Percentiles rank a stretch among this genome's conserved stretches.
Conservation (phyloP, 257 asterid species). For the Solanum ahanhuiri region DNA sequence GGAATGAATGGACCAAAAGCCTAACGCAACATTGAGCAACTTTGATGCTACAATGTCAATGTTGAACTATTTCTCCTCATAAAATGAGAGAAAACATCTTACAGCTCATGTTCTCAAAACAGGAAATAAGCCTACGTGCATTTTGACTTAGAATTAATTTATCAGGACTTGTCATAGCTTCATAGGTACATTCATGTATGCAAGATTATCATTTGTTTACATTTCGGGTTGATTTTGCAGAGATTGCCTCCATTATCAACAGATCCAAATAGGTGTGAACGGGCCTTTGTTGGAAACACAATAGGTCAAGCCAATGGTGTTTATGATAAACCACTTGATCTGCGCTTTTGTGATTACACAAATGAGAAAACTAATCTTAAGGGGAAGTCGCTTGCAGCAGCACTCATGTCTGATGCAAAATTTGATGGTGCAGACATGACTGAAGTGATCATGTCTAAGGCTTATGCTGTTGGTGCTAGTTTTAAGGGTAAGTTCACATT, state of each 20-base stretch:
- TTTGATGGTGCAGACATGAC: conserved; percentile 96
- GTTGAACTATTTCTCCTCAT: not conserved
- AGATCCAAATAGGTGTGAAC: conserved; percentile 77
- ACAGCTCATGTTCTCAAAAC: not conserved
- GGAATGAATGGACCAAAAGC: not conserved
- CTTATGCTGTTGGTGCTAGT: conserved; percentile 95
- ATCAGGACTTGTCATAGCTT: not conserved
- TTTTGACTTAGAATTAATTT: not conserved
- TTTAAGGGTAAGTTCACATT: conserved; percentile 47
- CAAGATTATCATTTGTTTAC: not conserved
- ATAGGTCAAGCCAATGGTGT: conserved; percentile 98
- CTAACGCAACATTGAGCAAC: not conserved
- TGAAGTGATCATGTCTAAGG: conserved; percentile 94
- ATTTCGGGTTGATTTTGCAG: conserved; percentile 31
- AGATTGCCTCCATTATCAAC: conserved; percentile 91
- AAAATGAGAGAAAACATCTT: not conserved
- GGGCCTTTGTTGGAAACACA: conserved; percentile 89
- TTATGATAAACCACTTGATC: conserved; percentile 92
- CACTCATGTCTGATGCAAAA: conserved; percentile 93
- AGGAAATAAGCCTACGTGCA: not conserved
- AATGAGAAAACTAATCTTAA: conserved; percentile 86
- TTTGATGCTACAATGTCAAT: not conserved
- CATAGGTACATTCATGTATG: not conserved
- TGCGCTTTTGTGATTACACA: conserved; percentile 84
- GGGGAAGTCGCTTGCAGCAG: conserved; percentile 87